Evolutionary conservation across 2,329 filamentous ascomycete genomes (phyloP).

Genomic region (Nigrospora osmanthi): DNA sequence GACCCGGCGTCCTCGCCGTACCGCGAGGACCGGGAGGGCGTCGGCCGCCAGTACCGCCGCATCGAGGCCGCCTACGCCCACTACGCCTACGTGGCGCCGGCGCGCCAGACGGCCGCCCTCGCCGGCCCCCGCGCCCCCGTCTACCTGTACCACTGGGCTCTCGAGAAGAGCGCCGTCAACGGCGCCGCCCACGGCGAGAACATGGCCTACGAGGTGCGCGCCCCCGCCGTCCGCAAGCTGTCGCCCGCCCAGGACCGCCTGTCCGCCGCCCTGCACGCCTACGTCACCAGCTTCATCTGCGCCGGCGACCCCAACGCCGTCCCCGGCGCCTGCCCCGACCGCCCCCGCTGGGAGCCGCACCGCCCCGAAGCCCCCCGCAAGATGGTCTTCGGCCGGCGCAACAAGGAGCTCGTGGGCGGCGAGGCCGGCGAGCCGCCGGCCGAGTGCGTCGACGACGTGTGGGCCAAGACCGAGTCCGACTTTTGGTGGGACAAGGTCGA

Average conservation of each 20-base stretch:
- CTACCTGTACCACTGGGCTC: slow-evolving; percentile 47
- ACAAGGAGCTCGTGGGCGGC: slow-evolving; percentile 39
- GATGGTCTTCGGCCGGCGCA: slow-evolving; percentile 35
- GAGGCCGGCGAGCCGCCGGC: slow-evolving; percentile 21
- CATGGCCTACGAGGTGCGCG: slow-evolving; percentile 36
- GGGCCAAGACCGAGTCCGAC: slow-evolving; percentile 31
- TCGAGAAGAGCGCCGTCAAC: slow-evolving; percentile 30
- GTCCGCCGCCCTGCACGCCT: slow-evolving; percentile 33
- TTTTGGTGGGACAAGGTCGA: slow-evolving; percentile 39
- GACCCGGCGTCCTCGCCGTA: slow-evolving; percentile 25
- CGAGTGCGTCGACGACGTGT: slow-evolving; percentile 28
- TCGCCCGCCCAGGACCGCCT: slow-evolving; percentile 32
- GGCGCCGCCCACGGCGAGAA: slow-evolving; percentile 42
- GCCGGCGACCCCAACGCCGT: slow-evolving; percentile 34
- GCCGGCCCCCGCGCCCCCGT: slow-evolving; percentile 30
- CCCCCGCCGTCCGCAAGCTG: slow-evolving; percentile 20
- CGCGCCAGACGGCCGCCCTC: slow-evolving; percentile 38
- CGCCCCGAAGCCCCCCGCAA: slow-evolving; percentile 10
- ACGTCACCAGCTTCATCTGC: slow-evolving; percentile 39
- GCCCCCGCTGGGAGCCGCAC: slow-evolving; percentile 5
- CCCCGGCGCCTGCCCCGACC: slow-evolving; percentile 12
- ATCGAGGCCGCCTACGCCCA: slow-evolving; percentile 46
- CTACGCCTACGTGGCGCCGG: slow-evolving; percentile 45
- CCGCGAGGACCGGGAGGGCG: slow-evolving; percentile 25
- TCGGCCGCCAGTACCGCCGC: slow-evolving; percentile 45